Evolutionary conservation across 768 basidiomycete genomes (phyloP), one percentile per base, ranked within the genome.

Genomic region (Phanerochaete sordida): DNA sequence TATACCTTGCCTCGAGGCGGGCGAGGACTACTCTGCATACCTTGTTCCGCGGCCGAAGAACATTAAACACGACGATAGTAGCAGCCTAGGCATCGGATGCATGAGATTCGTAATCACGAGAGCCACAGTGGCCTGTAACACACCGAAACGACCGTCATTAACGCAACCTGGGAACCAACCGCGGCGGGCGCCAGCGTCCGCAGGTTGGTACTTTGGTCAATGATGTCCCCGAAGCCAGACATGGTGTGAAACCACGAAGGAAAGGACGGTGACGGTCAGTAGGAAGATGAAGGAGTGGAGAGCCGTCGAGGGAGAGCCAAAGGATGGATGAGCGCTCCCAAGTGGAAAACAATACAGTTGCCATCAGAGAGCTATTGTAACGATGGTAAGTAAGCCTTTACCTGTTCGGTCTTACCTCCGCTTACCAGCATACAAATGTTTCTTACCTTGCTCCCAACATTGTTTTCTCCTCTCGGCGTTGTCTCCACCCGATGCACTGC

Each of bases 21-120:
- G 13, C 35, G 30, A 15, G 7, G 8, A 33, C 15, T 37, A 13
- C 47, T 44, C 11, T 15, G 67, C 72, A 39, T 68, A 87, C 90
- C 81, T 91, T 93, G 79, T 97, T 95, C 65, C 86, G 85, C 13
- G 96, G 96, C 37, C 96, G 86, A 50, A 98, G 77, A 64, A 89
- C 49, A 62, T 94, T 95, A 77, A 98, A 98, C 39, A 81, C 75
- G 47, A 92, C 62, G 50, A 93, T 75, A 19, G 91, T 90, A 61
- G 78, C 80, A 45, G 83, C 69, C 90, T 91, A 35, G 13, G n/a
- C n/a, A 35, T 46, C 48, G 35, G 2, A 50, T 12, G 15, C 28
- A 51, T 5, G 39, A 24, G 26, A 63, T 30, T 60, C 56, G 58
- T 60, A 66, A 55, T 28, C 35, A 53, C 50, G 23, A 37, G 39